Conservation (phyloP, 306 rosid species). For the Biancaea sappan region DNA sequence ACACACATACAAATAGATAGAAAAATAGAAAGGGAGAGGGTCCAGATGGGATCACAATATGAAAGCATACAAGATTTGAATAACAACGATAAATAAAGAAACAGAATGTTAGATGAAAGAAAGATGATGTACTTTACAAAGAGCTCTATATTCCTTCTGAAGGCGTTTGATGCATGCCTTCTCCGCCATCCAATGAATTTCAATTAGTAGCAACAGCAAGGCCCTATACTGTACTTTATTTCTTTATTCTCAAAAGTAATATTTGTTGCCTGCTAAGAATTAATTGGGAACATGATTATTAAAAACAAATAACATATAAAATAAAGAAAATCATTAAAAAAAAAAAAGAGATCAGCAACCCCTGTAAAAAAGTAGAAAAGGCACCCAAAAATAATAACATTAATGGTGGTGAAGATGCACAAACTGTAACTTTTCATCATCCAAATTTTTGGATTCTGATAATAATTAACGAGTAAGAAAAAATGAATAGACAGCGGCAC, state of each 20-base stretch:
- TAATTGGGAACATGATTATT: constrained; percentile 30
- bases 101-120: constrained; percentile 9
- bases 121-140: constrained; percentile 73
- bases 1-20: constrained; percentile 13
- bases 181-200: constrained; percentile 76
- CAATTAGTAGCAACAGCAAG: constrained; percentile 32
- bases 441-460: constrained; percentile 16
- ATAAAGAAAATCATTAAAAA: constrained; percentile 13
- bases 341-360: constrained; percentile 11
- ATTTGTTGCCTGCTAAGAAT: constrained; percentile 39
- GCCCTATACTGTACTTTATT: constrained; percentile 26
- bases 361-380: background rate
- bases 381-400: background rate
- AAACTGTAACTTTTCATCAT: background rate
- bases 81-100: constrained; percentile 18
- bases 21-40: background rate
- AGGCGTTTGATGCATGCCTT: constrained; percentile 91
- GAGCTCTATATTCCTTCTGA: constrained; percentile 98
- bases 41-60: constrained; percentile 3
- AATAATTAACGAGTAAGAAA: constrained; percentile 1
- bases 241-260: constrained; percentile 21
- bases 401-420: constrained; percentile 4
- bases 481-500: constrained; percentile 1
- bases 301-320: constrained; percentile 16
- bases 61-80: constrained; percentile 2